phyloP scores from a whole-genome alignment of 179 eudicot species.

The Drosera spatulata region DNA sequence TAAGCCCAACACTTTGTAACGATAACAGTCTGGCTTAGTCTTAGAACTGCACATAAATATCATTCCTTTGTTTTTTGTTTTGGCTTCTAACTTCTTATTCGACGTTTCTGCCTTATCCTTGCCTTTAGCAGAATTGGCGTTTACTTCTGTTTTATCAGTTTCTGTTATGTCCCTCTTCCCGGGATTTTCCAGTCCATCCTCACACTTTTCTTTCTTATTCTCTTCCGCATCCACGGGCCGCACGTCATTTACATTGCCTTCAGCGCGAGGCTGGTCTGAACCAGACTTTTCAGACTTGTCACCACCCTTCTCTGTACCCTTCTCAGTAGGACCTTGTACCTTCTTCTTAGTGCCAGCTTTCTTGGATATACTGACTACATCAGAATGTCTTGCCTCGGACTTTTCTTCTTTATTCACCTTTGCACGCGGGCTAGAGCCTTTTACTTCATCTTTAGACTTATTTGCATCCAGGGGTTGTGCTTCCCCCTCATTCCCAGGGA shows the following conservation, averaged over 20 bases:
- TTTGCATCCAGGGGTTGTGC: conserved; percentile 1
- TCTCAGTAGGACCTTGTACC: conserved; percentile 9
- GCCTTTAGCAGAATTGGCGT: conserved; percentile 13
- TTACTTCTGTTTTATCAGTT: conserved; percentile 9
- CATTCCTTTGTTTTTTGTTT: conserved; percentile 70
- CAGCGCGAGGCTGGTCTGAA: conserved; percentile 5
- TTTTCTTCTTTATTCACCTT: conserved; percentile 11
- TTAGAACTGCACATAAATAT: conserved; percentile 78
- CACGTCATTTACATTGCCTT: conserved; percentile 8
- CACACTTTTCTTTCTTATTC: conserved; percentile 19
- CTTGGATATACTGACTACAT: conserved; percentile 5
- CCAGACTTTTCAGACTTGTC: conserved; percentile 2
- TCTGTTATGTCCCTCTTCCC: conserved; percentile 21
- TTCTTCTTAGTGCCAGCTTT: conserved; percentile 8
- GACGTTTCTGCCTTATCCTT: conserved; percentile 36
- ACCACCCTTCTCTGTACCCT: conserved; percentile 3
- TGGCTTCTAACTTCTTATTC: conserved; percentile 22
- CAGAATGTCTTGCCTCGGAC: conserved; percentile 13
- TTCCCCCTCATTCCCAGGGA: conserved; percentile 2
- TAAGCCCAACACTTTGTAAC: conserved; percentile 68
- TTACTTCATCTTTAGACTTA: neutral
- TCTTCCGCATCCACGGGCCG: conserved; percentile 12
- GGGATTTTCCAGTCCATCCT: conserved; percentile 12
- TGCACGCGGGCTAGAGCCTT: neutral
- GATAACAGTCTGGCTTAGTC: conserved; percentile 81